These are phyloP conservation scores for Macrophomina phaseolina DNA, from an alignment of 2,329 filamentous ascomycete species.

Conservation along the genomic window DNA sequence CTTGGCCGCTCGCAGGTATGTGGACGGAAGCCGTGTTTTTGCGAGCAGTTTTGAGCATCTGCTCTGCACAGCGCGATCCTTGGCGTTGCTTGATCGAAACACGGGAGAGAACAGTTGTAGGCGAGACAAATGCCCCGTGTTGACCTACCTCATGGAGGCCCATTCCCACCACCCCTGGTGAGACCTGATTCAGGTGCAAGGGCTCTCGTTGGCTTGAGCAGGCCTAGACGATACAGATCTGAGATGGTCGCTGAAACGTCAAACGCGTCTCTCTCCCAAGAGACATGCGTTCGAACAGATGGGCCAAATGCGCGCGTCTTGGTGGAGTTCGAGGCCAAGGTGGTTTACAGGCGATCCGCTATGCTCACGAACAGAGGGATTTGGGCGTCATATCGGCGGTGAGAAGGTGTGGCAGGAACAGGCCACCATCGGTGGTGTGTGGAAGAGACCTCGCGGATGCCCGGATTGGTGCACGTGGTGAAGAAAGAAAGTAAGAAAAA, in stretches of 20 bases:
- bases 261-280: neutral
- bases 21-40: neutral
- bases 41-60: neutral
- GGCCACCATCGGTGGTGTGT: slow-evolving; percentile 12
- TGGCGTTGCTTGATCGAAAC: slow-evolving; percentile 22
- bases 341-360: neutral
- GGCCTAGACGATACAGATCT: slow-evolving; percentile 20
- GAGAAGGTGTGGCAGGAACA: slow-evolving; percentile 3
- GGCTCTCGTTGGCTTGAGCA: slow-evolving; percentile 17
- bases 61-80: slow-evolving; percentile 3
- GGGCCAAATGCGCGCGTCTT: neutral
- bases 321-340: neutral
- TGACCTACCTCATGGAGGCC: neutral
- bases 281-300: neutral
- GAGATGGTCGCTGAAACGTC: neutral
- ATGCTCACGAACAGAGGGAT: neutral
- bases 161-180: neutral
- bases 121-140: neutral
- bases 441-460: neutral
- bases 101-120: neutral
- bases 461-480: slow-evolving; percentile 19
- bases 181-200: slow-evolving; percentile 3
- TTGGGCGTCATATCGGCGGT: slow-evolving; percentile 1
- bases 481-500: slow-evolving; percentile 29
- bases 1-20: neutral